Base-by-base conservation (phyloP, 257 asterid species). In the Solanum chaucha region DNA sequence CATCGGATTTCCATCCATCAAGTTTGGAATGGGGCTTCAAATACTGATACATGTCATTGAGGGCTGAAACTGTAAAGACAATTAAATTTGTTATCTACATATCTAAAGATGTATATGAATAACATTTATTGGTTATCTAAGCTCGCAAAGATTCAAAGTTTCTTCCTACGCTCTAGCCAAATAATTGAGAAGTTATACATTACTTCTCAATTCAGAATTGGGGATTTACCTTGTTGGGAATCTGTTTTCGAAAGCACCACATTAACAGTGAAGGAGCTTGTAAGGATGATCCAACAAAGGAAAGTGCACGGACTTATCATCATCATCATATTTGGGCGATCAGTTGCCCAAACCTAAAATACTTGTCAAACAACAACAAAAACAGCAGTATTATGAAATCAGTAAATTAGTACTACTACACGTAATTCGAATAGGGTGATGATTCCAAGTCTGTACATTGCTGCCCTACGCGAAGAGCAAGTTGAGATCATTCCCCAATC, bases 21-120 rank as follows among this genome's bases (percentile, higher is more conserved):
- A 92, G 30, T 84, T 73, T n/a, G 81, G 87, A 80, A 82, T 91
- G 90, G 6, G 93, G 90, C 88, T 87, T 90, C 91, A 92, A 86
- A 88, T 93, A 87, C 82, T 84, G 77, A 86, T 92, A 92, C 92
- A 92, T 86, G 58, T 82, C 86, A 86, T 90, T 92, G 88, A 92
- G 94, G 84, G 90, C 89, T 28, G 94, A 88, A 82, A 86, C 94
- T 92, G 92, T 65, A 83, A 65, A 81, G 58, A 67, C 24, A 55
- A 61, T 19, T 80, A n/a, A 17, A 17, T 2, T 85, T 28, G 26
- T 46, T 22, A 34, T 12, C 70, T 9, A 32, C 32, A 46, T 40
- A 67, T 64, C 38, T 72, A 26, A 68, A 41, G 34, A 68, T 44
- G 59, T 41, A 40, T n/a, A 72, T 34, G 51, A 14, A 28, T 9